phyloP scores from a whole-genome alignment of 2,329 filamentous ascomycete genomes.

The Aaosphaeria arxii region DNA sequence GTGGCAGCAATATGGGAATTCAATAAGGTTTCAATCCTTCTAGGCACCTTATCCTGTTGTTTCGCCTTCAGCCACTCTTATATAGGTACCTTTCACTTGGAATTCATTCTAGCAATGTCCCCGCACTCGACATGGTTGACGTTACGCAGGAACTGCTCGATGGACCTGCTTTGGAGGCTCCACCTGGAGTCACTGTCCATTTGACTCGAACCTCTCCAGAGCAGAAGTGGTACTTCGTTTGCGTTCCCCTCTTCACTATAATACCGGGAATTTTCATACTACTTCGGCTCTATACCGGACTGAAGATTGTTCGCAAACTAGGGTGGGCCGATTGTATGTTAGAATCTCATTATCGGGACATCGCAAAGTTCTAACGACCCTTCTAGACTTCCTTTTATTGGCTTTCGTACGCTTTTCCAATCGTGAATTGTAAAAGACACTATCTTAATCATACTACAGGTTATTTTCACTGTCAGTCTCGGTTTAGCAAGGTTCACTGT shows the following conservation, averaged over 20 bases:
- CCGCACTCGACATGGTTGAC: too few species aligned
- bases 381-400: neutral
- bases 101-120: too few species aligned
- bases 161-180: neutral
- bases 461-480: neutral
- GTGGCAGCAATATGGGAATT: too few species aligned
- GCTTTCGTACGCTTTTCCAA: neutral
- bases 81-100: too few species aligned
- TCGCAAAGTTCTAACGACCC: neutral
- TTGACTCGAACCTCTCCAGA: neutral
- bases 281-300: conserved; percentile 1
- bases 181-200: neutral
- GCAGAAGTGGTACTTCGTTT: neutral
- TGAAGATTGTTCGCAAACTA: neutral
- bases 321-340: conserved; percentile 2
- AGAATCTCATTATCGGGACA: neutral
- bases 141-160: too few species aligned
- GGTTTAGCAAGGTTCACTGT: neutral
- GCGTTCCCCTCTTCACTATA: neutral
- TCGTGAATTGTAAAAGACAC: neutral
- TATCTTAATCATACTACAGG: neutral
- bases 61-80: too few species aligned
- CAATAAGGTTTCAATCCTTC: too few species aligned
- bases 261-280: conserved; percentile 1
- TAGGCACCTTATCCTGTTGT: too few species aligned